Evolutionary conservation across 2,329 filamentous ascomycete species (phyloP).

Genomic region (Calycina marina): DNA sequence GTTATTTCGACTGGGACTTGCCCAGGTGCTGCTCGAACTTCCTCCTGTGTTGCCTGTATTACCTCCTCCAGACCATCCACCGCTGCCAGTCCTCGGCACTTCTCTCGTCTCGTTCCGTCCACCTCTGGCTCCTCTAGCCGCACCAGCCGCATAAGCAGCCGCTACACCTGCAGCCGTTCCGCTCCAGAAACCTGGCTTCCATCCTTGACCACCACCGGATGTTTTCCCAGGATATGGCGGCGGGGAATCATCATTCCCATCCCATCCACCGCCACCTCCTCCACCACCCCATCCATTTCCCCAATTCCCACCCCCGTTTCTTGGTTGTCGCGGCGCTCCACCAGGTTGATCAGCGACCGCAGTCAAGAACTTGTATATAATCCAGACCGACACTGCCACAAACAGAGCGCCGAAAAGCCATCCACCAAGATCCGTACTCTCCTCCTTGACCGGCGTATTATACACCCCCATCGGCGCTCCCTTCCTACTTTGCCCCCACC

Average conservation of each 20-base stretch:
- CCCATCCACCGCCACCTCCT: constrained; percentile 28
- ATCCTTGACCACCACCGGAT: constrained; percentile 25
- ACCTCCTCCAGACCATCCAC: constrained; percentile 11
- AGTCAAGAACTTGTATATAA: constrained; percentile 31
- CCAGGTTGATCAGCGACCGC: background rate
- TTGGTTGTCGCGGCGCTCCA: constrained; percentile 11
- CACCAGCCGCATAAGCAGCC: constrained; percentile 49
- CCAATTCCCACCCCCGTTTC: constrained; percentile 19
- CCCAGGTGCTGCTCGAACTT: constrained; percentile 20
- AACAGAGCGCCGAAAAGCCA: constrained; percentile 49
- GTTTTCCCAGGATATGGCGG: constrained; percentile 20
- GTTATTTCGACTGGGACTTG: constrained; percentile 22
- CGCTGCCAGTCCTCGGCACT: constrained; percentile 8
- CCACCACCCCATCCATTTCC: constrained; percentile 26
- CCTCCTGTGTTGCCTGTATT: constrained; percentile 3
- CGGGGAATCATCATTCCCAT: constrained; percentile 16
- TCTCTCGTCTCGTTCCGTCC: constrained; percentile 8
- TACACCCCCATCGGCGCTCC: constrained; percentile 4
- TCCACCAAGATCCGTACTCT: constrained; percentile 22
- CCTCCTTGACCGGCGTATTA: background rate
- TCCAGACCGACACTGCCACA: constrained; percentile 42
- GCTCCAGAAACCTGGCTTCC: constrained; percentile 63
- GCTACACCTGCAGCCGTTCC: constrained; percentile 48
- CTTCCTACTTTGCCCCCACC: constrained; percentile 3
- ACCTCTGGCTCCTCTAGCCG: constrained; percentile 28